Conservation (phyloP, 2,329 filamentous ascomycete genomes). For the Fusarium sp. region DNA sequence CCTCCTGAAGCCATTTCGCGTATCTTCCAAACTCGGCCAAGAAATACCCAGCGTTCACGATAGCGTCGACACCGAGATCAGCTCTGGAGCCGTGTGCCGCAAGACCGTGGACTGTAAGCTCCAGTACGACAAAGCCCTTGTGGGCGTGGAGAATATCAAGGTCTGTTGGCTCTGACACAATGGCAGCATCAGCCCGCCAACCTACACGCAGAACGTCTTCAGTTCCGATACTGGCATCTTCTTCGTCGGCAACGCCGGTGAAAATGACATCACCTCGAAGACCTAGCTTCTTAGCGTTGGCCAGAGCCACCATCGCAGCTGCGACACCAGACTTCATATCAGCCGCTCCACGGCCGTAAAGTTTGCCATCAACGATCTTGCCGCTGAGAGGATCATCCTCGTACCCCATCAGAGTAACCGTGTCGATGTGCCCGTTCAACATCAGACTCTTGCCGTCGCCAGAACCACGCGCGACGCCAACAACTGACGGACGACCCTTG, state of each 20-base stretch:
- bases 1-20: slow-evolving; percentile 44
- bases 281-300: slow-evolving; percentile 49
- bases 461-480: slow-evolving; percentile 58
- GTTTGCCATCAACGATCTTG: slow-evolving; percentile 48
- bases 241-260: slow-evolving; percentile 65
- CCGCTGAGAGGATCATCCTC: slow-evolving; percentile 58
- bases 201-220: slow-evolving; percentile 60
- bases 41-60: slow-evolving; percentile 59
- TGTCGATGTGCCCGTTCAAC: slow-evolving; percentile 65
- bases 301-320: slow-evolving; percentile 55
- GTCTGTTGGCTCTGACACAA: slow-evolving; percentile 60
- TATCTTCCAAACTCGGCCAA: slow-evolving; percentile 57
- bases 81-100: slow-evolving; percentile 57
- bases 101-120: slow-evolving; percentile 54
- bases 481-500: slow-evolving; percentile 59
- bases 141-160: slow-evolving; percentile 57
- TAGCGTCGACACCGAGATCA: slow-evolving; percentile 60
- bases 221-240: slow-evolving; percentile 61
- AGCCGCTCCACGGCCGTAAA: slow-evolving; percentile 58
- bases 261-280: slow-evolving; percentile 62
- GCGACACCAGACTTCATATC: slow-evolving; percentile 66
- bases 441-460: slow-evolving; percentile 61
- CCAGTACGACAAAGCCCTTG: slow-evolving; percentile 61
- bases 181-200: slow-evolving; percentile 63
- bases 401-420: slow-evolving; percentile 60